Percentiles rank a stretch among this genome's conserved stretches.
Conservation (phyloP, 129 eudicot genomes). For the Logfia minima region DNA sequence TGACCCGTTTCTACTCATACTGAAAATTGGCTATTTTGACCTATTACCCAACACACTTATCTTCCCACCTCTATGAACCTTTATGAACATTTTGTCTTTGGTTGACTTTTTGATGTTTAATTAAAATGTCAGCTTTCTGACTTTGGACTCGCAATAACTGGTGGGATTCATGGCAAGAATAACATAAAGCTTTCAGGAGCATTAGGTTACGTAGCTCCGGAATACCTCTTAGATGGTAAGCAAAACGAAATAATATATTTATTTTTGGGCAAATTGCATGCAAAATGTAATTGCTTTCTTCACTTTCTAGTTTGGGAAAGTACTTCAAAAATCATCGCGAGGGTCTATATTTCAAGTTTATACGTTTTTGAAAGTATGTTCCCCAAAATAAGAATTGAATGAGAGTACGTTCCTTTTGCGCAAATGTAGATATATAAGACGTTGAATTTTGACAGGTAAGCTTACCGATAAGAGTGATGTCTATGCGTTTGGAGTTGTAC, state of each 20-base stretch:
- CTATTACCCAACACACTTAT: neutral
- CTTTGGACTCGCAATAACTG: conserved; percentile 77
- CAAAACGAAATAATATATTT: neutral
- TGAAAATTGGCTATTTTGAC: neutral
- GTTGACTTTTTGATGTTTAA: conserved; percentile 18
- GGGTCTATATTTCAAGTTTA: neutral
- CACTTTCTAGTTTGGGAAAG: neutral
- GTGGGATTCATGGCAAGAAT: conserved; percentile 60
- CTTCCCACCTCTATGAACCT: neutral
- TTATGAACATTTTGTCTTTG: neutral
- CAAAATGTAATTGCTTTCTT: neutral
- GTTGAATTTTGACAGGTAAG: conserved; percentile 52
- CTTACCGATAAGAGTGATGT: conserved; percentile 96
- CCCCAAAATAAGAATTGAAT: too few species aligned
- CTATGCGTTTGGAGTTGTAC: conserved; percentile 91
- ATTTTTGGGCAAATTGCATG: neutral
- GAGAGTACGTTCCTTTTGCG: neutral
- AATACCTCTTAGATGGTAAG: conserved; percentile 86
- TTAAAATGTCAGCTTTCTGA: conserved; percentile 71
- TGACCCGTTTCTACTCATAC: neutral
- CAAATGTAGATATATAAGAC: neutral
- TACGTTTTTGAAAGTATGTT: neutral
- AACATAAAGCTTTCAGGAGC: conserved; percentile 78
- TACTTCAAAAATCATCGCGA: neutral
- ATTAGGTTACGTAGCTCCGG: conserved; percentile 95